Base-by-base conservation (phyloP, 108 stramenopile genomes). In the Aurantiochytrium sp. region DNA sequence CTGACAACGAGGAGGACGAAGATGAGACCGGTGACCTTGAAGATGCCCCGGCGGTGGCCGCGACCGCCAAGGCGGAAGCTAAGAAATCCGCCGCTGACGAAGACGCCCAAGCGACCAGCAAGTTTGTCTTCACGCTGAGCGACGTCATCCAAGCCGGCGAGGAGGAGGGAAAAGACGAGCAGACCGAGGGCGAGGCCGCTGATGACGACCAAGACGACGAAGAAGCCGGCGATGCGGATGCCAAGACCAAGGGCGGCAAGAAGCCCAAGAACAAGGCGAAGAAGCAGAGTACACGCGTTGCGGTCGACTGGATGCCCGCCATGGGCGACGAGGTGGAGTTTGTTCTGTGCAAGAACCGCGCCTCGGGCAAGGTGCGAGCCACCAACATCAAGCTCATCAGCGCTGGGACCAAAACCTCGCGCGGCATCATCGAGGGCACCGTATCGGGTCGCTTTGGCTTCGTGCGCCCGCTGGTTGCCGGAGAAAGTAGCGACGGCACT, bases 371-470 rank as follows among this genome's bases (percentile, higher is more conserved):
- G 45, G 2, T 81, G 8, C 73, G 73, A 30, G 73, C 73, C 6
- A 81, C 73, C 6, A 81, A 81, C 19, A 81, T 81, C 19, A 12
- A 17, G 12, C 73, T 81, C 27, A 3, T 81, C 24, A 39, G 19
- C 17, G 39, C 73, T 81, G 45, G 45, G 6, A 48, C 73, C 12
- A 81, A 81, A 2, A 81, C 45, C 39, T 81, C 42, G n/a, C 73
- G 73, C 30, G 73, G 73, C 3, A 24, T 81, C 45, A 48, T 81
- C 12, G 73, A 81, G 24, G 73, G 73, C 45, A 48, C 45, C 45
- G 73, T 81, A 17, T 81, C 73, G 1, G 73, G 45, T 2, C 73
- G 73, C 73, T 81, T 81, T 81, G 73, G 73, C 45, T 81, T 81
- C 24, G 45, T 81, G 12, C 73, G 73, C n/a, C 73, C 73, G 10